These are phyloP conservation scores for Mycena metata DNA, from an alignment of 768 basidiomycete genomes.

Conservation along the genomic window DNA sequence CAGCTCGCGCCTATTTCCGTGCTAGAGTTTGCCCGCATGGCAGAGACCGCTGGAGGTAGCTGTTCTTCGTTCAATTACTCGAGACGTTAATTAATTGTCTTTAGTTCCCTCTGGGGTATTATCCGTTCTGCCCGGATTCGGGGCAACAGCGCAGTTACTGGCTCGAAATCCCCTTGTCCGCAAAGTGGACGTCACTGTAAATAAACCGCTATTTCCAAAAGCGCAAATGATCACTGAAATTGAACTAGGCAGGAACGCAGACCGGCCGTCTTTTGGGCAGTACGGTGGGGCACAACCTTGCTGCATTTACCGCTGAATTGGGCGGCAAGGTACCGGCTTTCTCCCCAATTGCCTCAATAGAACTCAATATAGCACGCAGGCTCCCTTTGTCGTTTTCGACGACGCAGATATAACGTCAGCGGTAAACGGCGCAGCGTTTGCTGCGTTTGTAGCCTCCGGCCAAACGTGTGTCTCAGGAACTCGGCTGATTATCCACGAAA, in stretches of 20 bases:
- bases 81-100: slow-evolving; percentile 4
- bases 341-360: background rate
- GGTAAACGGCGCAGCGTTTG: slow-evolving; percentile 87
- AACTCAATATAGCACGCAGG: slow-evolving; percentile 54
- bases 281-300: slow-evolving; percentile 80
- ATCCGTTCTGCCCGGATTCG: slow-evolving; percentile 81
- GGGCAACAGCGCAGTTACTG: slow-evolving; percentile 74
- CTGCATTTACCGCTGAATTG: slow-evolving; percentile 84
- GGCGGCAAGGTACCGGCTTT: slow-evolving; percentile 78
- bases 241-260: slow-evolving; percentile 75
- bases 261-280: slow-evolving; percentile 83
- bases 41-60: slow-evolving; percentile 75
- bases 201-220: slow-evolving; percentile 33
- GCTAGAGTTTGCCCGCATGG: slow-evolving; percentile 79
- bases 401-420: slow-evolving; percentile 83
- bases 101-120: slow-evolving; percentile 85
- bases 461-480: slow-evolving; percentile 96
- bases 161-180: slow-evolving; percentile 75
- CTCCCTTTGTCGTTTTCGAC: slow-evolving; percentile 84
- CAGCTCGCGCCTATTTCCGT: slow-evolving; percentile 85
- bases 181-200: slow-evolving; percentile 89
- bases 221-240: background rate
- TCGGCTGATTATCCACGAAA: slow-evolving; percentile 80
- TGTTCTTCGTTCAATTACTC: background rate
- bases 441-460: slow-evolving; percentile 88